Evolutionary conservation across 352 stramenopile genomes (phyloP).

Genomic region (Phytopythium sindhum): DNA sequence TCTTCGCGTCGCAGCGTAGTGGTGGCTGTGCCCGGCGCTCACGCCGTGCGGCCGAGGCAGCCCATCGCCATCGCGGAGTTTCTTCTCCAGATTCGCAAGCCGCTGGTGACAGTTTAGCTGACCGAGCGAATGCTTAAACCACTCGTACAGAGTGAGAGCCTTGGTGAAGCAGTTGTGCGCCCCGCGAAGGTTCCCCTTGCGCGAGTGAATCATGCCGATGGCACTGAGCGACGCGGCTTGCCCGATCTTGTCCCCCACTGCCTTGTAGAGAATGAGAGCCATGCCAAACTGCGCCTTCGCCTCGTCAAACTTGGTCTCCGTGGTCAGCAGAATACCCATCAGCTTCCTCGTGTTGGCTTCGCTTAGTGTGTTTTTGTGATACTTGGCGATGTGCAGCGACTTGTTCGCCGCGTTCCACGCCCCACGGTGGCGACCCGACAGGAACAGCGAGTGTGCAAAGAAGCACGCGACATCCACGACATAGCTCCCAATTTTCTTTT

Average conservation of each 20-base stretch:
- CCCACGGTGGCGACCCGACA: constrained; percentile 67
- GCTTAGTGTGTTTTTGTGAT: constrained; percentile 59
- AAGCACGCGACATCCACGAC: constrained; percentile 71
- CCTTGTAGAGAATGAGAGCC: constrained; percentile 73
- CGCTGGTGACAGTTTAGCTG: constrained; percentile 82
- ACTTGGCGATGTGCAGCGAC: constrained; percentile 69
- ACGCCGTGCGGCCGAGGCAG: constrained; percentile 49
- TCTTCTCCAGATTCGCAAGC: constrained; percentile 82
- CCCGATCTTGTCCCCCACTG: constrained; percentile 67
- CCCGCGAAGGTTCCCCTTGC: constrained; percentile 70
- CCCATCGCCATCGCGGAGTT: constrained; percentile 67
- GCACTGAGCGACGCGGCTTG: constrained; percentile 71
- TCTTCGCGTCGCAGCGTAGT: constrained; percentile 70
- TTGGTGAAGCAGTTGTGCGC: constrained; percentile 82
- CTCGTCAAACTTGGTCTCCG: constrained; percentile 80
- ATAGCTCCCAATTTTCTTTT: constrained; percentile 50
- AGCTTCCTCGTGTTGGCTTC: constrained; percentile 77
- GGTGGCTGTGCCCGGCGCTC: constrained; percentile 63
- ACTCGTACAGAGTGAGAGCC: constrained; percentile 76
- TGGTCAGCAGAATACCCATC: constrained; percentile 76
- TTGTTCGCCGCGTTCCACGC: constrained; percentile 75
- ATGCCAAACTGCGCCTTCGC: constrained; percentile 78
- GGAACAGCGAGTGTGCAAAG: constrained; percentile 69
- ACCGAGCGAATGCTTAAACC: constrained; percentile 75
- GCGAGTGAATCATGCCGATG: constrained; percentile 79